Percentiles rank a stretch among this genome's conserved stretches.
These are phyloP conservation scores for Ophiocordyceps sinensis DNA, from an alignment of 2,329 filamentous ascomycete genomes.

Conservation along the genomic window DNA sequence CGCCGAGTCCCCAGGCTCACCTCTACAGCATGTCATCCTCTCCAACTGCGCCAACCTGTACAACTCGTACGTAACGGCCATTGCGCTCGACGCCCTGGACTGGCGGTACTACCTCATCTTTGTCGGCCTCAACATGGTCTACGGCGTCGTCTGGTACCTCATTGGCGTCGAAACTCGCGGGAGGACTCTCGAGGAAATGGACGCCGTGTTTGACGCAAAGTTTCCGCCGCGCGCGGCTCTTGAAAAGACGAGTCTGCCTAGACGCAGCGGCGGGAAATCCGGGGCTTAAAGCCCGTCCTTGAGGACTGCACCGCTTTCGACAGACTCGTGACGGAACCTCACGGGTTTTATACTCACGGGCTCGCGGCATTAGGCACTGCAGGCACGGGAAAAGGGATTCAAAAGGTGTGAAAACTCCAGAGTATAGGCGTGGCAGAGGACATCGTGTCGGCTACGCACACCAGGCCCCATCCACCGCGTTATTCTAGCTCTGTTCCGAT, in stretches of 20 bases:
- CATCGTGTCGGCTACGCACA: too few species aligned
- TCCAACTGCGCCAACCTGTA: slow-evolving; percentile 17
- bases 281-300: too few species aligned
- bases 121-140: slow-evolving; percentile 16
- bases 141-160: slow-evolving; percentile 12
- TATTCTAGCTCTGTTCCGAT: too few species aligned
- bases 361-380: too few species aligned
- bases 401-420: too few species aligned
- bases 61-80: slow-evolving; percentile 16
- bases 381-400: too few species aligned
- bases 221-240: slow-evolving; percentile 22
- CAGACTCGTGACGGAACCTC: too few species aligned
- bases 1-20: background rate
- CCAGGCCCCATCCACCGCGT: too few species aligned
- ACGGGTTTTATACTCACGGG: too few species aligned
- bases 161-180: slow-evolving; percentile 16
- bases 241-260: slow-evolving; percentile 9
- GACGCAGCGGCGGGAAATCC: too few species aligned
- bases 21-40: slow-evolving; percentile 12
- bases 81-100: slow-evolving; percentile 15
- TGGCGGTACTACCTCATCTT: slow-evolving; percentile 18
- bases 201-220: slow-evolving; percentile 23
- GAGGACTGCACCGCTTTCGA: too few species aligned
- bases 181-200: slow-evolving; percentile 27
- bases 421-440: too few species aligned